Percentiles rank a stretch among this genome's conserved stretches.
These are phyloP conservation scores for Coccomyxa sp. DNA, from an alignment of 139 green algal species.

Conservation along the genomic window DNA sequence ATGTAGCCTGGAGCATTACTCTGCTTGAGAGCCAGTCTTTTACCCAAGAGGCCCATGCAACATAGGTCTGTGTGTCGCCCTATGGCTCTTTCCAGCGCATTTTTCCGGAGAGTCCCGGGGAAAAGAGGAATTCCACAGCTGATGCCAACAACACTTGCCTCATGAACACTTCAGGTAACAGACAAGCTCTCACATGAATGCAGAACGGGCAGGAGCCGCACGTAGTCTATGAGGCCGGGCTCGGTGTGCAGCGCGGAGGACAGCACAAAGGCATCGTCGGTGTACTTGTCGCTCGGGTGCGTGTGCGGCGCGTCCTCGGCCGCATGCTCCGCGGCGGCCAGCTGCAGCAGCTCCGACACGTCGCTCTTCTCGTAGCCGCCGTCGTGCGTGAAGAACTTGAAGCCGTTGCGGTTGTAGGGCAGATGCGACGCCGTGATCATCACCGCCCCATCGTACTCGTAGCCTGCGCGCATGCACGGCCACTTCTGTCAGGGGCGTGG, in stretches of 20 bases:
- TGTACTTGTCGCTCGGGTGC: conserved; percentile 5
- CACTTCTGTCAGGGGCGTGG: too few relatives aligned
- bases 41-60: too few relatives aligned
- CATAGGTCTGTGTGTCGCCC: too few relatives aligned
- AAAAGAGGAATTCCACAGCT: too few relatives aligned
- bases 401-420: conserved; percentile 80
- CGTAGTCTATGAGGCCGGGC: conserved; percentile 12
- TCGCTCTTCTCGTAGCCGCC: conserved; percentile 76
- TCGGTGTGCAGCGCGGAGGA: conserved; percentile 21
- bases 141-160: too few relatives aligned
- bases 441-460: conserved; percentile 53
- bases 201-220: not conserved
- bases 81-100: too few relatives aligned
- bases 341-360: conserved; percentile 69
- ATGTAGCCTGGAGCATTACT: too few relatives aligned
- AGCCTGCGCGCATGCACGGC: conserved; percentile 16
- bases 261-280: conserved; percentile 41
- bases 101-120: too few relatives aligned
- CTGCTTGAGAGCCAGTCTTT: too few relatives aligned
- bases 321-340: conserved; percentile 22
- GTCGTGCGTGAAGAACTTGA: conserved; percentile 76
- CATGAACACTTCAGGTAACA: too few relatives aligned
- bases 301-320: not conserved
- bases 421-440: conserved; percentile 90
- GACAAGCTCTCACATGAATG: too few relatives aligned